These are phyloP conservation scores for Aspergillus proliferans DNA, from an alignment of 2,329 filamentous ascomycete species.

Conservation along the genomic window DNA sequence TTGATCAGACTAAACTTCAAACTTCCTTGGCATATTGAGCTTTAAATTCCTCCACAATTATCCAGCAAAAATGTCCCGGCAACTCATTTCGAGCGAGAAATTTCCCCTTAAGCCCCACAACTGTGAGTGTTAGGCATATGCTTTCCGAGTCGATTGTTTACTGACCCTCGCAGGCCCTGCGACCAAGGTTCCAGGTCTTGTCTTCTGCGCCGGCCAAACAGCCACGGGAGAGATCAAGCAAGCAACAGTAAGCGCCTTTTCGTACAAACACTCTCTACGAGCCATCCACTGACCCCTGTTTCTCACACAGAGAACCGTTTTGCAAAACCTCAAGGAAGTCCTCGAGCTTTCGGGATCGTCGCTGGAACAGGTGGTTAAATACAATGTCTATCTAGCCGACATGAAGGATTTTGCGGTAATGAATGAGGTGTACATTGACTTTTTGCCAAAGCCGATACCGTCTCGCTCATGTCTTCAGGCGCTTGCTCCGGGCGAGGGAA, in stretches of 20 bases:
- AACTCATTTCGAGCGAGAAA: no score
- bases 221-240: slow-evolving; percentile 46
- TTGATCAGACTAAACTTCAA: no score
- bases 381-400: slow-evolving; percentile 58
- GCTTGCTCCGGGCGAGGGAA: slow-evolving; percentile 33
- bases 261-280: background rate
- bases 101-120: no score
- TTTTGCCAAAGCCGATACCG: slow-evolving; percentile 30
- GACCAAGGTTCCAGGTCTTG: slow-evolving; percentile 40
- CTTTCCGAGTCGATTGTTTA: background rate
- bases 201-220: slow-evolving; percentile 45
- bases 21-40: no score
- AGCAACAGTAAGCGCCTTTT: slow-evolving; percentile 33
- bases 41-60: no score
- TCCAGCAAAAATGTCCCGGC: no score
- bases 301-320: slow-evolving; percentile 18
- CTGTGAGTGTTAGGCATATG: no score
- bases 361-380: slow-evolving; percentile 56
- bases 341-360: slow-evolving; percentile 54
- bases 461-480: slow-evolving; percentile 39
- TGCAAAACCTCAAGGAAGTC: slow-evolving; percentile 53
- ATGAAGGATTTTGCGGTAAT: slow-evolving; percentile 65
- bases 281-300: background rate
- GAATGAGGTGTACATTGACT: slow-evolving; percentile 50
- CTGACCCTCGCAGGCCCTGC: slow-evolving; percentile 30